Base-by-base conservation (phyloP, 257 asterid species). In the Solanum tacnaense region DNA sequence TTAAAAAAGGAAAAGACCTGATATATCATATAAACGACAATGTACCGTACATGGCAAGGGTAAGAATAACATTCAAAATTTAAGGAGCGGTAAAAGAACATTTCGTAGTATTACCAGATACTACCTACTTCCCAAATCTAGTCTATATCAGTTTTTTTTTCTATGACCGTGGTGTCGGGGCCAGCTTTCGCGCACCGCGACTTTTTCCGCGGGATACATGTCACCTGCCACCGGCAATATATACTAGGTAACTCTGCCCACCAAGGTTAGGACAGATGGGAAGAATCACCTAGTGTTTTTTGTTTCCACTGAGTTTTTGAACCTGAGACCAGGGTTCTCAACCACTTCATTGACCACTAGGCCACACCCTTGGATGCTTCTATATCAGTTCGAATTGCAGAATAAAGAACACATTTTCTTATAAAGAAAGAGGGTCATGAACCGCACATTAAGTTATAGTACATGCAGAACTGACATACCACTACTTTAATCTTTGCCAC, bases 401-500 rank as follows among this genome's bases (percentile, higher is more conserved):
- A 23, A 71, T 71, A 71, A 38, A 38, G 23, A 75, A 21, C 84
- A 39, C 16, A 36, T 36, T 21, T 38, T 11, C 56, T n/a, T 76
- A 23, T 39, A 38, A 39, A 46, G 84, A 76, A 76, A n/a, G 32
- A 38, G 58, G 58, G 31, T 23, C 56, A 36, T 38, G 56, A 12
- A 38, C 74, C 32, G 9, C 74, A 67, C 74, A 67, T 75, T 16
- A 70, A 70, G 34, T 34, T 36, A 74, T 5, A 16, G 20, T 36
- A 74, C 83, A n/a, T 39, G 84, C 58, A 38, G 20, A 32, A 86
- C 60, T 23, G 83, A 86, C 98, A 74, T 93, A 97, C 99, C 98
- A 97, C 98, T 76, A 96, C 98, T 95, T 94, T 94, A 90, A 96
- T 97, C 93, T 95, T 97, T 46, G 99, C 99, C 86, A 97, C 97